These are phyloP conservation scores for Apostasia ramifera DNA, from an alignment of 106 monocot genomes.

Conservation along the genomic window DNA sequence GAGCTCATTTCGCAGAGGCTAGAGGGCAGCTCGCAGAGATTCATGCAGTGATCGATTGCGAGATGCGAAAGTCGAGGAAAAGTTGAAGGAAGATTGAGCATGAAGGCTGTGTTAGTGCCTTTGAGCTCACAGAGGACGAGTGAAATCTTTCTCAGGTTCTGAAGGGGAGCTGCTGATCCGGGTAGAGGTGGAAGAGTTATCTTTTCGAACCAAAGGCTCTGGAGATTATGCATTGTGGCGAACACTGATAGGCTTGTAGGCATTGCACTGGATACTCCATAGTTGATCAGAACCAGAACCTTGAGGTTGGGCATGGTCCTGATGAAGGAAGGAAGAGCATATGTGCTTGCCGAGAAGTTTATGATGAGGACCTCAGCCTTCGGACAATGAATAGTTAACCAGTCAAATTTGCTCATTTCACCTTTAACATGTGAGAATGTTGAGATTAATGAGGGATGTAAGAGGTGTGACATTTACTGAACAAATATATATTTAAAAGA, in stretches of 20 bases:
- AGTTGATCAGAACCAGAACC: slow-evolving; percentile 40
- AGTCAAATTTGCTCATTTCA: slow-evolving; percentile 55
- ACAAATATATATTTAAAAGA: not conserved
- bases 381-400: slow-evolving; percentile 45
- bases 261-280: slow-evolving; percentile 19
- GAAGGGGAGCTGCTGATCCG: slow-evolving; percentile 32
- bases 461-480: not conserved
- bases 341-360: slow-evolving; percentile 30
- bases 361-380: slow-evolving; percentile 58
- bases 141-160: slow-evolving; percentile 32
- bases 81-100: slow-evolving; percentile 17
- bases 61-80: slow-evolving; percentile 40
- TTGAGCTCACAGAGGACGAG: slow-evolving; percentile 39
- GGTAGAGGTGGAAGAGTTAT: slow-evolving; percentile 43
- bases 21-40: slow-evolving; percentile 36
- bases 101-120: slow-evolving; percentile 20
- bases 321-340: slow-evolving; percentile 47
- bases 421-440: slow-evolving; percentile 18
- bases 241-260: slow-evolving; percentile 35
- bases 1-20: slow-evolving; percentile 35
- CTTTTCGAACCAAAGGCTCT: slow-evolving; percentile 56
- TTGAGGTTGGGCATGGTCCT: slow-evolving; percentile 50
- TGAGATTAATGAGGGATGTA: not conserved
- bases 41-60: slow-evolving; percentile 46
- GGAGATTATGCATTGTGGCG: slow-evolving; percentile 17